Conservation (phyloP, 2,329 filamentous ascomycete species). For the Talaromyces pinophilus region DNA sequence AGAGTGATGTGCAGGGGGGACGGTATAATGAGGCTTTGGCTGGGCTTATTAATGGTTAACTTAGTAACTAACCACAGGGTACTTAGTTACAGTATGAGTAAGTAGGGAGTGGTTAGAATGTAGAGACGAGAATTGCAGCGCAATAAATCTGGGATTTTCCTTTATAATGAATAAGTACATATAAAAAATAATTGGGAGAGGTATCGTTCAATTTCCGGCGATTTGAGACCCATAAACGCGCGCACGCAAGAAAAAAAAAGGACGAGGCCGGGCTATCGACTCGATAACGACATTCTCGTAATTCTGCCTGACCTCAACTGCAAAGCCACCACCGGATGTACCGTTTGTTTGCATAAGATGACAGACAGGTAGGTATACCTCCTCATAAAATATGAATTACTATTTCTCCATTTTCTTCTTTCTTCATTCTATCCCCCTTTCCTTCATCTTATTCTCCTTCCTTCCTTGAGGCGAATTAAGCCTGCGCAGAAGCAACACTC, state of each 20-base stretch:
- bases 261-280: background rate
- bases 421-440: background rate
- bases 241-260: background rate
- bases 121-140: background rate
- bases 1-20: conserved; percentile 11
- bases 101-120: background rate
- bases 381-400: background rate
- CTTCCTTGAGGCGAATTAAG: background rate
- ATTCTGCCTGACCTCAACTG: background rate
- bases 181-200: background rate
- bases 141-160: background rate
- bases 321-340: background rate
- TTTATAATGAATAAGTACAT: background rate
- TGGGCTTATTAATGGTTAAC: conserved; percentile 16
- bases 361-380: background rate
- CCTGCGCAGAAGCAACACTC: conserved; percentile 15
- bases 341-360: background rate
- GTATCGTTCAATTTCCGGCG: background rate
- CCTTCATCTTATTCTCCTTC: background rate
- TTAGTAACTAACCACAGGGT: background rate
- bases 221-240: background rate
- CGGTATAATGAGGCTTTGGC: conserved; percentile 12
- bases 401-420: background rate
- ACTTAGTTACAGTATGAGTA: no score
- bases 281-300: background rate